phyloP scores from a whole-genome alignment of 345 rosid species.

The Rhizophora apiculata region DNA sequence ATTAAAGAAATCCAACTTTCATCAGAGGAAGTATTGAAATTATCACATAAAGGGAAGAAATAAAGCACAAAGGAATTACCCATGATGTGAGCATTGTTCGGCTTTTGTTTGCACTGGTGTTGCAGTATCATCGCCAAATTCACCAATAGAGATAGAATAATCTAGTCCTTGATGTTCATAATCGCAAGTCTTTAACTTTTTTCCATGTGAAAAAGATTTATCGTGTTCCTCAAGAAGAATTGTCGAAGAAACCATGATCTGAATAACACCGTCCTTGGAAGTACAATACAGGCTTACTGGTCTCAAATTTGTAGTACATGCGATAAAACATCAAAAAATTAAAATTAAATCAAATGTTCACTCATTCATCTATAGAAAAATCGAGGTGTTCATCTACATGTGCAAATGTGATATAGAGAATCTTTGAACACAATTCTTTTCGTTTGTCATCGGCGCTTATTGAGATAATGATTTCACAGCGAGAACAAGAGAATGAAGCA shows the following conservation, averaged over 20 bases:
- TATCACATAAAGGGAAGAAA: neutral
- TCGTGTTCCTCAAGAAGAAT: constrained; percentile 15
- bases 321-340: no score
- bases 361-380: no score
- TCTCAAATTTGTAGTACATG: neutral
- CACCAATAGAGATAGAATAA: constrained; percentile 28
- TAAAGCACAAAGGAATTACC: constrained; percentile 28
- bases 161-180: constrained; percentile 20
- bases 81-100: constrained; percentile 30
- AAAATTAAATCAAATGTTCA: no score
- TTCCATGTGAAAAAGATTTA: constrained; percentile 22
- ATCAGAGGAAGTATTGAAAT: neutral
- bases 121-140: constrained; percentile 21
- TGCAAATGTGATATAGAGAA: no score
- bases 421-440: no score
- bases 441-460: no score
- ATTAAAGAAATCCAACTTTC: neutral
- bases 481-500: no score
- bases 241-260: constrained; percentile 56
- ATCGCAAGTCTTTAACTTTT: constrained; percentile 38
- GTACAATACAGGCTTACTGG: no score
- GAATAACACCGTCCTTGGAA: constrained; percentile 6
- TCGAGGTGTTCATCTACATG: no score
- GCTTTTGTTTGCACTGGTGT: constrained; percentile 21
- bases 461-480: no score